A percentile compares a stretch with the other conserved stretches of the same genome.
Evolutionary conservation across 2,329 filamentous ascomycete genomes (phyloP).

Genomic region (Calonectria naviculata): DNA sequence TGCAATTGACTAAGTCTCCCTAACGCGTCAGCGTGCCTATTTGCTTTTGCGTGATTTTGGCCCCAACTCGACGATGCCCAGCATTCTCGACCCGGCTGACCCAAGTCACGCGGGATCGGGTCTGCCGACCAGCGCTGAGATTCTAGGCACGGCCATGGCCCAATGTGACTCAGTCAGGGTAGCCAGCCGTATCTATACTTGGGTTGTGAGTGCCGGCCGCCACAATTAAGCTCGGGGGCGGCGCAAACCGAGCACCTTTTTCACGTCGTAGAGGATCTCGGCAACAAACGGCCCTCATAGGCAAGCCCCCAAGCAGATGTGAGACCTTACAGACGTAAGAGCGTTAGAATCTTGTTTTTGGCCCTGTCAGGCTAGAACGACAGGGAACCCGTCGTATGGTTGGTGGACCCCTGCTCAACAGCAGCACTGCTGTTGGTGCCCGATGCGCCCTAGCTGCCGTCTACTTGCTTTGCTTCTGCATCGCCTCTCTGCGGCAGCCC

Average conservation of each 20-base stretch:
- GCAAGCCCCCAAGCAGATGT: neutral
- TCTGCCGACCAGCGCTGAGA: neutral
- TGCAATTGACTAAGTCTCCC: neutral
- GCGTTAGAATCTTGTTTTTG: constrained; percentile 9
- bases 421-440: constrained; percentile 9
- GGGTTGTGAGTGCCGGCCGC: neutral
- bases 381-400: constrained; percentile 4
- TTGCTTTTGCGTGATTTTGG: constrained; percentile 1
- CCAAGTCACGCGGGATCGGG: neutral
- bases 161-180: neutral
- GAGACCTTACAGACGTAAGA: neutral
- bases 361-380: neutral
- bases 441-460: neutral
- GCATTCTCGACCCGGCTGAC: neutral
- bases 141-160: neutral
- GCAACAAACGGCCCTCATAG: neutral
- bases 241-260: neutral
- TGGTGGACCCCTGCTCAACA: constrained; percentile 7
- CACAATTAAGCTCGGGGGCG: neutral
- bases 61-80: neutral
- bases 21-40: neutral
- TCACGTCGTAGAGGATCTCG: neutral
- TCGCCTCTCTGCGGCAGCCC: neutral
- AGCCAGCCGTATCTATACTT: neutral
- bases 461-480: neutral